phyloP scores from a whole-genome alignment of 257 asterid species.

The Gynochthodes officinalis region DNA sequence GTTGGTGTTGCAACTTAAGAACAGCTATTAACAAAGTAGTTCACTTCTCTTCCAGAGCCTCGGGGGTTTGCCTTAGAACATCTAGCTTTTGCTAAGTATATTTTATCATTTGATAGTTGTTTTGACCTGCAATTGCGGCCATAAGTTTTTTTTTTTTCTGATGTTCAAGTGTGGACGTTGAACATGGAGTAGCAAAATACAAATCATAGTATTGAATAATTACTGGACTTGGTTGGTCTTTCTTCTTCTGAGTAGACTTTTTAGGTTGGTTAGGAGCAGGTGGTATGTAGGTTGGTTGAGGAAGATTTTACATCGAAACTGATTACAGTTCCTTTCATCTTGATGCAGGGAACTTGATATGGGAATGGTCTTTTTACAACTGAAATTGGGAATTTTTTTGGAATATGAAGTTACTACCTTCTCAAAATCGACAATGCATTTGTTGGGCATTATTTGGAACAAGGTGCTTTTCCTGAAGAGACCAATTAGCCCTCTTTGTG shows the following conservation, averaged over 20 bases:
- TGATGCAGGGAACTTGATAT: constrained; percentile 15
- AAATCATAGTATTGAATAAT: neutral
- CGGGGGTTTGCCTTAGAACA: neutral
- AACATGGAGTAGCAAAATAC: no score
- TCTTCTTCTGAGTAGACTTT: neutral
- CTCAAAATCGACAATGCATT: neutral
- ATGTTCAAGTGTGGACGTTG: neutral
- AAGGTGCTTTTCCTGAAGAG: neutral
- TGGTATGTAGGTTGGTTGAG: neutral
- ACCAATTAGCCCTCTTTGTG: neutral
- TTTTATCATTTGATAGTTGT: neutral
- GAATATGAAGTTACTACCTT: neutral
- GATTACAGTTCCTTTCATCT: constrained; percentile 1
- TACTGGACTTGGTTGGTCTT: neutral
- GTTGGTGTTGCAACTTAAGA: neutral
- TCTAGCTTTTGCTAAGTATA: neutral
- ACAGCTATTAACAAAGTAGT: neutral
- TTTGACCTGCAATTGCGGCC: neutral
- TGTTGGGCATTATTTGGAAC: neutral
- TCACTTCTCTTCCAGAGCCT: neutral
- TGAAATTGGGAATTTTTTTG: neutral
- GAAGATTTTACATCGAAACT: constrained; percentile 1
- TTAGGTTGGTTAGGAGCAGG: neutral
- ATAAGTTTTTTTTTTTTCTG: neutral
- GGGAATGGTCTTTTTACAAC: neutral